Conservation (phyloP, 1,139 yeast genomes). For the Magnusiomyces ingens region DNA sequence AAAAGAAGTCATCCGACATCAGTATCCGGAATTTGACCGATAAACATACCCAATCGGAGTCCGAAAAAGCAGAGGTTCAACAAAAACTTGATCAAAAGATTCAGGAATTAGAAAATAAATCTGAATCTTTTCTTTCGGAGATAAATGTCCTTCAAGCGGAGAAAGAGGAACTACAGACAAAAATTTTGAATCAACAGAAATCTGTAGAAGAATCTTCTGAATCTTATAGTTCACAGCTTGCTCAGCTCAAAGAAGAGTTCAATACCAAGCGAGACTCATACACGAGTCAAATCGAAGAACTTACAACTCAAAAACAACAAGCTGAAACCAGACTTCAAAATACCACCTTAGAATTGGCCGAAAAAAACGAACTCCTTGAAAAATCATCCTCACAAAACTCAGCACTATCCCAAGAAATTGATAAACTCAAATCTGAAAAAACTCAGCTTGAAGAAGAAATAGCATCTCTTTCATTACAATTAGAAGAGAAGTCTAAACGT, state of each 20-base stretch:
- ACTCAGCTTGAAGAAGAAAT: conserved; percentile 7
- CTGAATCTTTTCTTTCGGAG: background rate
- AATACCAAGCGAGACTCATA: background rate
- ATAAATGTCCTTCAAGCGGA: background rate
- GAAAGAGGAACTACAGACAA: conserved; percentile 1
- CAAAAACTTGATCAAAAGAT: background rate
- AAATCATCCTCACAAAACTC: conserved; percentile 6
- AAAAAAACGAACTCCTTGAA: background rate
- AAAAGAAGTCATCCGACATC: background rate
- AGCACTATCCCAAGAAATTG: conserved; percentile 6
- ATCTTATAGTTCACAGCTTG: background rate
- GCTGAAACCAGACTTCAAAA: conserved; percentile 8
- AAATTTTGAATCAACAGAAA: background rate
- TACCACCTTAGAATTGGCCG: background rate
- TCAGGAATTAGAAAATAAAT: background rate
- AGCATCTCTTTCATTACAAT: background rate
- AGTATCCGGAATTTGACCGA: background rate
- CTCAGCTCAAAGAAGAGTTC: background rate
- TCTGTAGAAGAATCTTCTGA: background rate
- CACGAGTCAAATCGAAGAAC: background rate
- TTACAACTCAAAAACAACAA: conserved; percentile 6
- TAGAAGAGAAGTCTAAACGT: background rate
- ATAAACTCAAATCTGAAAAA: conserved; percentile 4
- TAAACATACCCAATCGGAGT: background rate
- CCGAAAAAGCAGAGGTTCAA: background rate